Percentiles rank a stretch among this genome's conserved stretches.
phyloP scores from a whole-genome alignment of 176 grass and related monocot genomes.

The Avena sativa region DNA sequence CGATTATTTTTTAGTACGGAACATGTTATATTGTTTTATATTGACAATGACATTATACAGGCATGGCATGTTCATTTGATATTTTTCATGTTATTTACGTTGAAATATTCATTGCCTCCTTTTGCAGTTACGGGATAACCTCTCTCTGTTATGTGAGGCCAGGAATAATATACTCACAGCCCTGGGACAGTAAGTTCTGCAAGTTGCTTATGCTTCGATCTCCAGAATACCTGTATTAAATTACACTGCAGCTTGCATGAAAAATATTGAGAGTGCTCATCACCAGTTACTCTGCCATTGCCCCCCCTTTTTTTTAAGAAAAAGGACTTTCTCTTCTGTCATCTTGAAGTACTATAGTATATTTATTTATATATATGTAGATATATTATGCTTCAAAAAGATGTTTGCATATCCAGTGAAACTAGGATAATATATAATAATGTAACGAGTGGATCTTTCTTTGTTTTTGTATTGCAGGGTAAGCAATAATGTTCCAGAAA shows the following conservation, averaged over 20 bases:
- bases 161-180: conserved; percentile 67
- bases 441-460: not conserved
- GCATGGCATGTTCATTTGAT: not conserved
- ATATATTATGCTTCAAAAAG: too few relatives aligned
- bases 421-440: not conserved
- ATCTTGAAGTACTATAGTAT: conserved; percentile 3
- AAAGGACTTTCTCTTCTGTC: not conserved
- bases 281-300: not conserved
- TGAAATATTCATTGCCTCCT: not conserved
- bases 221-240: conserved; percentile 1
- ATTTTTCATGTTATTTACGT: not conserved
- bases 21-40: conserved; percentile 1
- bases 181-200: conserved; percentile 63
- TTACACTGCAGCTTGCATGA: not conserved
- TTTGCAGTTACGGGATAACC: conserved; percentile 72
- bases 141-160: conserved; percentile 65
- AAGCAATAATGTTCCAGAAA: conserved; percentile 62
- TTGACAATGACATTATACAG: not conserved
- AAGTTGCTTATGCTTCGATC: not conserved
- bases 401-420: not conserved
- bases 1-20: not conserved
- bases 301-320: not conserved
- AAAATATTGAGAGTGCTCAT: not conserved
- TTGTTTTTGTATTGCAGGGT: conserved; percentile 51
- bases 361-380: conserved; percentile 10